Percentiles rank a stretch among this genome's conserved stretches.
phyloP scores from a whole-genome alignment of 1,284 basidiomycete genomes.

The Sparassis latifolia region DNA sequence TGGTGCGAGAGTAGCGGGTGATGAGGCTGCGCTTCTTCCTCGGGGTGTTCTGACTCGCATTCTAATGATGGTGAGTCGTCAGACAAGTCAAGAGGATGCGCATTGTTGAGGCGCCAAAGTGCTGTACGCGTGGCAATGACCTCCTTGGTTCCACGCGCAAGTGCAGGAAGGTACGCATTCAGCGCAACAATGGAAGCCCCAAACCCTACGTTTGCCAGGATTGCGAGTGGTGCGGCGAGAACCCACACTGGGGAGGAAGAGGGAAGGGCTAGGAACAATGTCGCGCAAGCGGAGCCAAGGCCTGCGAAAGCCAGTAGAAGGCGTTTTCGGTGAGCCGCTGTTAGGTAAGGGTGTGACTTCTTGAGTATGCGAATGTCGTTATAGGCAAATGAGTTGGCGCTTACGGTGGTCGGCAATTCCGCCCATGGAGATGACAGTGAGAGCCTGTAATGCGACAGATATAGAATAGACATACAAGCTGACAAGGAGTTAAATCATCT shows the following conservation, averaged over 20 bases:
- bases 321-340: conserved; percentile 73
- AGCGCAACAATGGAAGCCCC: conserved; percentile 82
- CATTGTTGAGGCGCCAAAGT: conserved; percentile 19
- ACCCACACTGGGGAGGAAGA: conserved; percentile 65
- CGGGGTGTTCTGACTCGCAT: not conserved
- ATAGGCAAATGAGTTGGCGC: conserved; percentile 22
- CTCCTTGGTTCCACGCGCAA: conserved; percentile 62
- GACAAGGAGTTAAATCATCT: not conserved
- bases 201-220: conserved; percentile 76
- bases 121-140: conserved; percentile 42
- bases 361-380: not conserved
- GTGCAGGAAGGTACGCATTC: conserved; percentile 80
- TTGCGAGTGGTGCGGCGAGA: conserved; percentile 54
- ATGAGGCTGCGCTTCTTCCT: not conserved
- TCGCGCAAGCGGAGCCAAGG: conserved; percentile 59
- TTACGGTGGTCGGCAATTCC: conserved; percentile 81
- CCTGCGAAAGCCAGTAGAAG: conserved; percentile 72
- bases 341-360: not conserved
- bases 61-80: not conserved
- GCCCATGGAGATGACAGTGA: conserved; percentile 88
- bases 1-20: conserved; percentile 10
- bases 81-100: not conserved
- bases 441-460: conserved; percentile 80
- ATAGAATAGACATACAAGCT: conserved; percentile 84
- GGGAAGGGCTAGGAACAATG: conserved; percentile 68